These are phyloP conservation scores for Parastagonospora avenae DNA, from an alignment of 2,329 filamentous ascomycete species.

Conservation along the genomic window DNA sequence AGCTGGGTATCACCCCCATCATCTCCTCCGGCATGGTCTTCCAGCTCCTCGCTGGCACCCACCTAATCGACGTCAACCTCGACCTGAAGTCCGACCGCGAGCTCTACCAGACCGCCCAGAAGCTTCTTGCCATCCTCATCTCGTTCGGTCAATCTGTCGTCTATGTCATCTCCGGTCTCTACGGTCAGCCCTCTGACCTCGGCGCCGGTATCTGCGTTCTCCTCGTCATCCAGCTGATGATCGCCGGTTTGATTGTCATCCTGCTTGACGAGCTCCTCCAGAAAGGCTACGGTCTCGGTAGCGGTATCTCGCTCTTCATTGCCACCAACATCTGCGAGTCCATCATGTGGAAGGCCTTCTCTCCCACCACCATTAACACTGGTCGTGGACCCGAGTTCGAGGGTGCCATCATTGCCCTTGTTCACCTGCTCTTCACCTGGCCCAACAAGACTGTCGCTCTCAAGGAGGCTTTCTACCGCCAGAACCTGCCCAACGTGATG, in stretches of 20 bases:
- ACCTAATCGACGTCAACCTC: constrained; percentile 99
- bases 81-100: constrained; percentile 99
- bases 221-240: constrained; percentile 94
- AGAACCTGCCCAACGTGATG: constrained; percentile 99
- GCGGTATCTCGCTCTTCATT: constrained; percentile 98
- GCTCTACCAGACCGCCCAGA: constrained; percentile 99
- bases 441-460: constrained; percentile 98
- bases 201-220: constrained; percentile 98
- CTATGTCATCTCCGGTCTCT: constrained; percentile 92
- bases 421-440: constrained; percentile 98
- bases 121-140: constrained; percentile 87
- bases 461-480: constrained; percentile 97
- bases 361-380: constrained; percentile 98
- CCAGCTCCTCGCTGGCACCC: constrained; percentile 98
- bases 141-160: constrained; percentile 97
- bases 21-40: constrained; percentile 99
- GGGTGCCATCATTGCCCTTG: constrained; percentile 95
- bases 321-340: constrained; percentile 99
- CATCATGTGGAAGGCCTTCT: constrained; percentile 99
- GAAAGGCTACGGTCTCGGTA: constrained; percentile 98
- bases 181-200: constrained; percentile 94
- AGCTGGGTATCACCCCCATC: constrained; percentile 94
- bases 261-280: constrained; percentile 98
- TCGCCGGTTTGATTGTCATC: constrained; percentile 98
- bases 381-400: constrained; percentile 98